Base-by-base conservation (phyloP, 371 early-diverging fungal species). In the Mucor velutinosus region DNA sequence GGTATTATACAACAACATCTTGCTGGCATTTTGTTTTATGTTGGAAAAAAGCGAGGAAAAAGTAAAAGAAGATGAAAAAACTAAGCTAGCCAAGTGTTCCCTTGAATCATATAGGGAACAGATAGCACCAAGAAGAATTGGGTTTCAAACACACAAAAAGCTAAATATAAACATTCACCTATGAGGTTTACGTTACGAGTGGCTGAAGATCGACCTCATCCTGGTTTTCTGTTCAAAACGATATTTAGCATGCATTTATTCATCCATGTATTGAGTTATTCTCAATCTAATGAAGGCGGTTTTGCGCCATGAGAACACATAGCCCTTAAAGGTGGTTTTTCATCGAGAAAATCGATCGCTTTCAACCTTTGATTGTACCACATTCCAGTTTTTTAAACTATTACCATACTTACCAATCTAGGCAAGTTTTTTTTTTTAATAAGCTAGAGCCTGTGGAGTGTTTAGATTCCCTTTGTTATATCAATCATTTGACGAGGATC, bases 1-100 rank as follows among this genome's bases (percentile, higher is more conserved):
- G 83, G 83, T 64, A 82, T 73, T 45, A 80, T 76, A 75, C 83
- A 82, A 67, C 80, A 82, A 63, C 80, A 82, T 47, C 65, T 66
- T 62, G 60, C 58, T 21, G 73, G 66, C 73, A 73, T 73, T 27
- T 58, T 62, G 25, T 30, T 32, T 35, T 56, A 43, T 35, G 17
- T 41, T 7, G 27, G n/a, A 39, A 32, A 47, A 56, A 62, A 66
- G 39, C 23, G 19, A 47, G 41, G 37, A 14, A 37, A 37, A 58
- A 30, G 32, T 41, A 35, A 37, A 37, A 25, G 21, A 30, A 55
- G 51, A 53, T 11, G 14, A 19, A 37, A 60, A 39, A 51, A n/a
- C 30, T 15, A 30, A 32, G 30, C 19, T 30, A 53, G 21, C 7
- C 51, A 30, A 32, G 32, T 51, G 4, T 25, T 51, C 51, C 23